These are phyloP conservation scores for Globisporangium radiosum DNA, from an alignment of 352 stramenopile genomes.

Conservation along the genomic window DNA sequence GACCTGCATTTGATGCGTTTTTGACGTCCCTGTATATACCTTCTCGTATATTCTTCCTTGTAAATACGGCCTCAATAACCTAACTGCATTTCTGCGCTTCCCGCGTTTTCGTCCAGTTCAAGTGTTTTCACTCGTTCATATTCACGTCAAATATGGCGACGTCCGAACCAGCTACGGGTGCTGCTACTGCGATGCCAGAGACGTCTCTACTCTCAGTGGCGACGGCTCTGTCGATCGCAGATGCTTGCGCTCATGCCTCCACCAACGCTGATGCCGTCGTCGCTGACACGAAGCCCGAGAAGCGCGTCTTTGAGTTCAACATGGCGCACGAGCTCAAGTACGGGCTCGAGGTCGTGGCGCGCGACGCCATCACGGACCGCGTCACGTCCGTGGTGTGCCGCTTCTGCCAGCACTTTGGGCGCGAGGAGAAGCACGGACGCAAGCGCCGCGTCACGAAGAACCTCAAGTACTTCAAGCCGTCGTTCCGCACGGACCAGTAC, in stretches of 20 bases:
- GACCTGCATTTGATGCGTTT: no score
- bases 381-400: conserved; percentile 50
- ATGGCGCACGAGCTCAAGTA: conserved; percentile 43
- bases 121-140: no score
- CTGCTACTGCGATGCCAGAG: no score
- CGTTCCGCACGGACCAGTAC: conserved; percentile 69
- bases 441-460: conserved; percentile 54
- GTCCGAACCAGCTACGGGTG: no score
- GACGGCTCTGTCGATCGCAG: neutral
- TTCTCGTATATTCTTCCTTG: no score
- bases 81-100: no score
- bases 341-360: conserved; percentile 38
- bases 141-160: no score
- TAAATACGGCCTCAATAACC: no score
- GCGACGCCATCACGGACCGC: conserved; percentile 28
- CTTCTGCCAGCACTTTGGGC: conserved; percentile 63
- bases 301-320: conserved; percentile 12
- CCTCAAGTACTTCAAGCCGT: conserved; percentile 59
- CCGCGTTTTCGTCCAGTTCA: no score
- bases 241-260: no score
- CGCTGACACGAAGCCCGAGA: conserved; percentile 27
- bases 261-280: neutral
- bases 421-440: conserved; percentile 42
- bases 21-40: no score
- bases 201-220: no score